phyloP scores from a whole-genome alignment of 345 rosid genomes.

The Hibiscus mutabilis region DNA sequence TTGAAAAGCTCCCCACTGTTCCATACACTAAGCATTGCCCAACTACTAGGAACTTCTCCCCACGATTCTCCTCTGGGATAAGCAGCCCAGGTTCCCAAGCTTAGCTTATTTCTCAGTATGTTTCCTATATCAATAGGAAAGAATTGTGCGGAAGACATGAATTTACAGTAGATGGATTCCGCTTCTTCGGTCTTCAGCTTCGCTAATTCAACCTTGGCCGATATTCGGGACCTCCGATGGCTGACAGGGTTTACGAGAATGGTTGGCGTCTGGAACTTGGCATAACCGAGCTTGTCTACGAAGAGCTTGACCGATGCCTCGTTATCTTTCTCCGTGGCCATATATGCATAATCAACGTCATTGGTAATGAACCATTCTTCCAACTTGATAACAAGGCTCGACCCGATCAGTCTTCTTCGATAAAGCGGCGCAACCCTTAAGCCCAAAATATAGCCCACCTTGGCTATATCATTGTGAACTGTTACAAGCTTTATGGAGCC shows the following conservation, averaged over 20 bases:
- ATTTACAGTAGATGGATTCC: slow-evolving; percentile 35
- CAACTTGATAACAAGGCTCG: slow-evolving; percentile 39
- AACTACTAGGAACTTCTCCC: slow-evolving; percentile 29
- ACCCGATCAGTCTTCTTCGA: slow-evolving; percentile 56
- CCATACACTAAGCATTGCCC: slow-evolving; percentile 91
- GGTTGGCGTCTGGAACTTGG: slow-evolving; percentile 48
- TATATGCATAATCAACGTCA: slow-evolving; percentile 59
- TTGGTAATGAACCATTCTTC: slow-evolving; percentile 64
- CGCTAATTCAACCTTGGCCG: slow-evolving; percentile 31
- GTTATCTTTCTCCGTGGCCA: slow-evolving; percentile 75
- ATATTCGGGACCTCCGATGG: slow-evolving; percentile 19
- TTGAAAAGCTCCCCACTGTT: slow-evolving; percentile 65
- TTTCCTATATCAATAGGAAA: slow-evolving; percentile 60
- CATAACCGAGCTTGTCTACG: slow-evolving; percentile 37
- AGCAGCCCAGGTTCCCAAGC: slow-evolving; percentile 83
- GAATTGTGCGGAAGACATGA: slow-evolving; percentile 49
- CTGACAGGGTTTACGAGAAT: slow-evolving; percentile 69
- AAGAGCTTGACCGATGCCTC: slow-evolving; percentile 59
- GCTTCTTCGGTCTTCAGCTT: slow-evolving; percentile 55
- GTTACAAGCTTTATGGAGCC: slow-evolving; percentile 66
- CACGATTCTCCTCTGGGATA: slow-evolving; percentile 30
- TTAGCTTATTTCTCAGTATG: slow-evolving; percentile 50
- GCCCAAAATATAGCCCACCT: slow-evolving; percentile 61
- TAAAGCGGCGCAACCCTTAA: slow-evolving; percentile 50
- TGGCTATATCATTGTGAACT: slow-evolving; percentile 34